Base-by-base conservation (phyloP, 2,329 filamentous ascomycete species). In the Hymenoscyphus infarciens region DNA sequence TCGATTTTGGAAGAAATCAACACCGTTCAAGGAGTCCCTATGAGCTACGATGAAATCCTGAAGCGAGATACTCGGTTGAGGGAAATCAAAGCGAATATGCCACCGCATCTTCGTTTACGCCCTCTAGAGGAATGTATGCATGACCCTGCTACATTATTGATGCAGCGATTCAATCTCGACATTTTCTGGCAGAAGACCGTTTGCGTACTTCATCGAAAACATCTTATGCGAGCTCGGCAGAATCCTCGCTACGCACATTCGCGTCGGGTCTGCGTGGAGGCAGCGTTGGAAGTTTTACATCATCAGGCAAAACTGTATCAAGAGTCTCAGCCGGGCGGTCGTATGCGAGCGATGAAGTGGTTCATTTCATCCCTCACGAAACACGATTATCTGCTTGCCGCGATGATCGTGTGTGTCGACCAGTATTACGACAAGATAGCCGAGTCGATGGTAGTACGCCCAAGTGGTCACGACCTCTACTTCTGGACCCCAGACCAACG, bases 171-270 rank as follows among this genome's bases (percentile, higher is more conserved):
- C 73, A 90, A 89, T 62, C 79, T 97, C 35, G 91, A 95, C 65
- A 88, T 95, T 57, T 78, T 97, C 5, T 96, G 92, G 73, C 87
- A 96, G 67, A 97, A 96, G 77, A 90, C 92, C 19, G 83, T 96
- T 70, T 96, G 92, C 70, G 84, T 97, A 25, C 83, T 99, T 45
- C 95, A 99, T 75, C 85, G 92, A 58, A 92, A 92, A 67, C 97
- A 95, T 74, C 83, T 97, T 63, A 81, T 85, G n/a, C 85, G 87
- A 63, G 90, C 92, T 5, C 82, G 90, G 56, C 85, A 90, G 63
- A 95, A 94, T 69, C 81, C 89, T 10, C 84, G 92, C 8, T 98
- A 96, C 72, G 85, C 87, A 8, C 91, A 95, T 72, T 97, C 92
- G 2, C 85, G 94, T 33, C 87, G 88, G 49, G 89, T 87, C 25